phyloP scores from a whole-genome alignment of 805 yeast species.

The Cyberlindnera suaveolens region DNA sequence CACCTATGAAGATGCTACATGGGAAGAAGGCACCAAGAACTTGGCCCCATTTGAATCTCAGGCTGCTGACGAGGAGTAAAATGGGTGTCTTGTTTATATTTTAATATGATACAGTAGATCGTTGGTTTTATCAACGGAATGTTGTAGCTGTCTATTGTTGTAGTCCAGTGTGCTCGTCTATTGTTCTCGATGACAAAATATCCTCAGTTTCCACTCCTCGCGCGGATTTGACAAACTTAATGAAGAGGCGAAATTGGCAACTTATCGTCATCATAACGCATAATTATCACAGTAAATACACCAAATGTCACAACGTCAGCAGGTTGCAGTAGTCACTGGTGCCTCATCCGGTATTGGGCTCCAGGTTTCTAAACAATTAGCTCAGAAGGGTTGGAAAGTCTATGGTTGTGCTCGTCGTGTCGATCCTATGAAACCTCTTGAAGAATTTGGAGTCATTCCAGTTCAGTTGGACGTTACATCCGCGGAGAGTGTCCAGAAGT shows the following conservation, averaged over 20 bases:
- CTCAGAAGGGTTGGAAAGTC: slow-evolving; percentile 48
- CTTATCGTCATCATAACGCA: too few species aligned
- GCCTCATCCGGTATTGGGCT: slow-evolving; percentile 53
- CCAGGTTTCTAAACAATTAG: slow-evolving; percentile 43
- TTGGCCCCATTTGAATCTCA: slow-evolving; percentile 72
- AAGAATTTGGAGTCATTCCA: slow-evolving; percentile 34
- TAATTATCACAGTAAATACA: too few species aligned
- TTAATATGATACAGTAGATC: too few species aligned
- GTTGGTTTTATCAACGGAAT: neutral
- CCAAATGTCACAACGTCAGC: slow-evolving; percentile 14
- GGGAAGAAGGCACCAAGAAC: slow-evolving; percentile 80
- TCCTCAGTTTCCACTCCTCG: too few species aligned
- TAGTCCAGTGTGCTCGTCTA: too few species aligned
- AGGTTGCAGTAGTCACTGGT: slow-evolving; percentile 42
- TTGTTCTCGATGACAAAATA: too few species aligned
- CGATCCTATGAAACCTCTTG: slow-evolving; percentile 50
- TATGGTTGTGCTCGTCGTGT: slow-evolving; percentile 71
- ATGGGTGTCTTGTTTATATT: neutral
- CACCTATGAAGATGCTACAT: slow-evolving; percentile 65
- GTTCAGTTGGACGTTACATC: slow-evolving; percentile 54
- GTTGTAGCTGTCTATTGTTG: neutral
- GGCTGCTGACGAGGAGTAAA: slow-evolving; percentile 33
- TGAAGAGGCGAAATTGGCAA: too few species aligned
- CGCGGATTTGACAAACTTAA: too few species aligned
- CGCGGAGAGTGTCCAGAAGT: slow-evolving; percentile 37